Conservation (phyloP, 2,329 filamentous ascomycete species). For the Salinomyces thailandicus region DNA sequence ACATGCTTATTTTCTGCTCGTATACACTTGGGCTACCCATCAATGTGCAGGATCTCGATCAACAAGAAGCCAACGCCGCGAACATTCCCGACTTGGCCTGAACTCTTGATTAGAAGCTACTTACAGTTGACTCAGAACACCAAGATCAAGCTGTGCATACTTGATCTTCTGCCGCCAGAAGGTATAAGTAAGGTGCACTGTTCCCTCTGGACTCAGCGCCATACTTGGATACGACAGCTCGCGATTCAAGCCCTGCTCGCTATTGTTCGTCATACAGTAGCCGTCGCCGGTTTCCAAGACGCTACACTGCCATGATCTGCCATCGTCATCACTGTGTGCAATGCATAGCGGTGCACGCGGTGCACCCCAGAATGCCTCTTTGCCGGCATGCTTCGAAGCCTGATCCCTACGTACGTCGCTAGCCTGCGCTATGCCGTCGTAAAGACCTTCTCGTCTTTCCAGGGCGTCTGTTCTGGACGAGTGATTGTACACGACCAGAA, state of each 20-base stretch:
- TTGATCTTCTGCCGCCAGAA: constrained; percentile 13
- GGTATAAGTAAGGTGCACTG: constrained; percentile 10
- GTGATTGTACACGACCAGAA: not conserved
- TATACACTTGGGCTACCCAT: no score
- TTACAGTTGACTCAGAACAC: not conserved
- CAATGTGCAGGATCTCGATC: no score
- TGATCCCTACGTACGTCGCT: constrained; percentile 10
- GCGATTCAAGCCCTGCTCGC: constrained; percentile 12
- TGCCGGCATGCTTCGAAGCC: constrained; percentile 8
- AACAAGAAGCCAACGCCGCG: no score
- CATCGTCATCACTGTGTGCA: constrained; percentile 10
- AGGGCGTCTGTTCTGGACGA: not conserved
- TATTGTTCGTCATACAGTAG: constrained; percentile 14
- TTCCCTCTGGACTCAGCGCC: constrained; percentile 2
- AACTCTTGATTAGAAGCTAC: no score
- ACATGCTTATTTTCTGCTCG: no score
- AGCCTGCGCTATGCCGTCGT: constrained; percentile 10
- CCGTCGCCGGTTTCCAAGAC: constrained; percentile 11
- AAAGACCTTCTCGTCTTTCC: constrained; percentile 9
- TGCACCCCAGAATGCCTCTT: constrained; percentile 12
- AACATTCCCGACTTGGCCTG: no score
- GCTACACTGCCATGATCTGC: constrained; percentile 6
- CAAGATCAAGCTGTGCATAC: constrained; percentile 8
- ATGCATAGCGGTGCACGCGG: constrained; percentile 12
- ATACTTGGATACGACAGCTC: constrained; percentile 13